Evolutionary conservation across 2,329 filamentous ascomycete genomes (phyloP), one percentile per base, ranked within the genome.

Genomic region (Talaromyces sp.): DNA sequence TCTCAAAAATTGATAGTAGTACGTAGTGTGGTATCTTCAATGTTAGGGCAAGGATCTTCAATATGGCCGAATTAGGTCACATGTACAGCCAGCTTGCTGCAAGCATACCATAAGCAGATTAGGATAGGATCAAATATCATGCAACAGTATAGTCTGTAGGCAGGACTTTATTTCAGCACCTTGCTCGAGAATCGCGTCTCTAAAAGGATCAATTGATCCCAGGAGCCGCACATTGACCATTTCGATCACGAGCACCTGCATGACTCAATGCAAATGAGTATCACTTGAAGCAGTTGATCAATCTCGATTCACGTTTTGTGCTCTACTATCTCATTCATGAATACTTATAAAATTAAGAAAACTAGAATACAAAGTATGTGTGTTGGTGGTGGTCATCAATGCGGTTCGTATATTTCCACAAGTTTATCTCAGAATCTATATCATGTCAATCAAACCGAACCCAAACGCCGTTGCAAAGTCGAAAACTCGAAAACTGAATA

Each of bases 361-460:
- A 38, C 53, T 56, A 56, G 29, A 56, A 36, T 56, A 56, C 53
- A 56, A 56, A 56, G 53, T 56, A 36, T 49, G 43, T 45, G 43
- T 45, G 43, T 19, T 47, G 31, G n/a, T 36, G 29, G 53, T 51
- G 29, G 29, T 56, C 53, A 15, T 56, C 53, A 56, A 38, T 56
- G 27, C 51, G 31, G 29, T 56, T 56, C 31, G 29, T 56, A 38
- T 56, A 56, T 56, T 56, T 56, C 29, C 29, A 38, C 53, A 56
- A 56, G 29, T 54, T 56, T 36, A 56, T 22, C 31, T 56, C 53
- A 38, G 53, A 38, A 56, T 56, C 53, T 56, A 56, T 56, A 36
- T 56, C 53, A 56, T 54, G n/a, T 25, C 53, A 56, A 56, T 19
- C 25, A 36, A 34, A 19, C 51, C 51, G 25, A 34, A 31, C 29